phyloP scores from a whole-genome alignment of 495 filamentous ascomycete species.

The Neurospora tetrasperma region DNA sequence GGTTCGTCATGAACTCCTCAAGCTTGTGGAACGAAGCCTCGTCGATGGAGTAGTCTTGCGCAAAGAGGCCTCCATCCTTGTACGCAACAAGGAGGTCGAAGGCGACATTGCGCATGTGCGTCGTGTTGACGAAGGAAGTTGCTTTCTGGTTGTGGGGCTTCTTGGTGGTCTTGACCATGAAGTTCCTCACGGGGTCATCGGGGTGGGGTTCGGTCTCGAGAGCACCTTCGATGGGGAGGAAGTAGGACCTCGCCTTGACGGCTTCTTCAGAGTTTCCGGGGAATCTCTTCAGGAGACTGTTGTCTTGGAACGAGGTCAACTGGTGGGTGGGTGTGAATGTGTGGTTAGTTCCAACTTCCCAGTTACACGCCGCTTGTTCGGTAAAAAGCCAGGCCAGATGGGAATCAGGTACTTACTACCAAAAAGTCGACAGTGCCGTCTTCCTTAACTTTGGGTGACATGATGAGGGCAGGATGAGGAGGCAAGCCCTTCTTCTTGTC shows the following conservation, averaged over 20 bases:
- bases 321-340: not conserved
- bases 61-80: not conserved
- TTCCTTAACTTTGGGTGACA: not conserved
- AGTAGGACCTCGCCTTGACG: not conserved
- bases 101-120: not conserved
- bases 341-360: not conserved
- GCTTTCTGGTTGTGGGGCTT: not conserved
- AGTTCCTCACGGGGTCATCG: not conserved
- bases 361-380: not conserved
- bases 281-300: not conserved
- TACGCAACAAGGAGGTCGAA: not conserved
- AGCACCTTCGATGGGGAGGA: not conserved
- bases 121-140: not conserved
- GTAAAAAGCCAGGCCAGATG: too few species aligned
- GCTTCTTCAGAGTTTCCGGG: not conserved
- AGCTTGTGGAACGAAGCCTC: not conserved
- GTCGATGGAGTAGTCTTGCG: not conserved
- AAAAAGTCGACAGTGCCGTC: not conserved
- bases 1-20: not conserved
- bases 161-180: not conserved
- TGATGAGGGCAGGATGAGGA: not conserved
- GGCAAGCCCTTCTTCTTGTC: not conserved
- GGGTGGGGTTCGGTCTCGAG: not conserved
- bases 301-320: not conserved
- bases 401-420: not conserved